phyloP scores from a whole-genome alignment of 352 stramenopile species.

The Saprolegnia diclina region DNA sequence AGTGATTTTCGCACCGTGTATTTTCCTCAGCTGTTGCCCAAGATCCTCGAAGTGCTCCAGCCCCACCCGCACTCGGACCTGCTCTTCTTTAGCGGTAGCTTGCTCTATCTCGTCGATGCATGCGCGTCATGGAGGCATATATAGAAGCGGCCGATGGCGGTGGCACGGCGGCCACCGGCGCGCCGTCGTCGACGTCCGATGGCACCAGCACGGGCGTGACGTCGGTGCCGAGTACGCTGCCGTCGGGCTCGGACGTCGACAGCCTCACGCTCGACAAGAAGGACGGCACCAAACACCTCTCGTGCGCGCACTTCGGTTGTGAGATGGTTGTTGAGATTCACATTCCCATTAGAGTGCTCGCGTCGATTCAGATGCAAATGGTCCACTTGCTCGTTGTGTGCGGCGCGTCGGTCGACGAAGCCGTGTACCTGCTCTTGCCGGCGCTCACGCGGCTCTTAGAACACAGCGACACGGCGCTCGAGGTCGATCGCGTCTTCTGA shows the following conservation, averaged over 20 bases:
- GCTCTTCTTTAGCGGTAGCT: conserved; percentile 49
- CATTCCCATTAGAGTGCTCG: not conserved
- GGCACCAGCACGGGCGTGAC: not conserved
- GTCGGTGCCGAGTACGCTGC: not conserved
- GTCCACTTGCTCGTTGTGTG: conserved; percentile 89
- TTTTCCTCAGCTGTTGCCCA: conserved; percentile 83
- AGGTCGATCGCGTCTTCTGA: conserved; percentile 27
- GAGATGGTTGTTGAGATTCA: not conserved
- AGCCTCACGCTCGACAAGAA: not conserved
- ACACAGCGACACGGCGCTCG: conserved; percentile 74
- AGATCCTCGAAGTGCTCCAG: conserved; percentile 81
- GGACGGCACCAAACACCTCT: not conserved
- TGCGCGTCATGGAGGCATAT: conserved; percentile 18
- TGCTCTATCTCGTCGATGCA: conserved; percentile 31
- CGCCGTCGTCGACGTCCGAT: not conserved
- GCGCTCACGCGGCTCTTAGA: conserved; percentile 91
- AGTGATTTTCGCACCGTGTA: conserved; percentile 81
- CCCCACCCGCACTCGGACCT: conserved; percentile 59
- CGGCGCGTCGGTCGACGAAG: conserved; percentile 87
- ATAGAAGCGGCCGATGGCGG: conserved; percentile 30
- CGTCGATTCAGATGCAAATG: conserved; percentile 68
- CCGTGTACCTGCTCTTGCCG: conserved; percentile 93
- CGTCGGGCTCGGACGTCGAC: not conserved
- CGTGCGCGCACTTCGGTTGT: not conserved
- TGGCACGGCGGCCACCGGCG: conserved; percentile 28